A percentile compares a stretch with the other conserved stretches of the same genome.
Conservation (phyloP, 2,329 filamentous ascomycete genomes). For the Byssothecium circinans region DNA sequence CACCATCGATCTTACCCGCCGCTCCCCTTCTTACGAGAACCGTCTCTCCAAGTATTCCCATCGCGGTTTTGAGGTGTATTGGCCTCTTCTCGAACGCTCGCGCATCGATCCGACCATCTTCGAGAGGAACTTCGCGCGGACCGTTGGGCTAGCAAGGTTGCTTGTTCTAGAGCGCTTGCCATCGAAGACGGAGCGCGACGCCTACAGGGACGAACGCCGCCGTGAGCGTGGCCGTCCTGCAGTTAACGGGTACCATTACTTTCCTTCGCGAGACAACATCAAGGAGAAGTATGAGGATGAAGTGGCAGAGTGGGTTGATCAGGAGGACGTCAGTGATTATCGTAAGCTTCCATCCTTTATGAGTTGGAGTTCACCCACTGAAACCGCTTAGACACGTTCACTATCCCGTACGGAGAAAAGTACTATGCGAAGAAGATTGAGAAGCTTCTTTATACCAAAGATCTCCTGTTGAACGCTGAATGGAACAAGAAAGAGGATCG, state of each 20-base stretch:
- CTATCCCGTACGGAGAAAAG: constrained; percentile 64
- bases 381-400: constrained; percentile 55
- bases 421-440: constrained; percentile 70
- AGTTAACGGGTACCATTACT: constrained; percentile 48
- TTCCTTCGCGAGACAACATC: constrained; percentile 65
- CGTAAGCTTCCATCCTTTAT: constrained; percentile 26
- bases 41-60: constrained; percentile 80
- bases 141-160: constrained; percentile 75
- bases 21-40: constrained; percentile 86
- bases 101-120: constrained; percentile 83
- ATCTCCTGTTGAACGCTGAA: constrained; percentile 77
- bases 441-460: constrained; percentile 78
- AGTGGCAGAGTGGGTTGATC: constrained; percentile 78
- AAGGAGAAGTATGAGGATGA: constrained; percentile 79
- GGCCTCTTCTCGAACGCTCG: constrained; percentile 72
- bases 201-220: constrained; percentile 70
- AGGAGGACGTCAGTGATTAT: constrained; percentile 77
- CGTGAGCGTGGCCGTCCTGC: constrained; percentile 70
- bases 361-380: background rate
- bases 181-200: constrained; percentile 66
- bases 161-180: constrained; percentile 80
- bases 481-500: constrained; percentile 80
- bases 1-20: constrained; percentile 73
- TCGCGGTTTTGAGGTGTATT: constrained; percentile 82
- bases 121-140: constrained; percentile 75